phyloP scores from a whole-genome alignment of 2,329 filamentous ascomycete species.

The Aureobasidium leucospermi region DNA sequence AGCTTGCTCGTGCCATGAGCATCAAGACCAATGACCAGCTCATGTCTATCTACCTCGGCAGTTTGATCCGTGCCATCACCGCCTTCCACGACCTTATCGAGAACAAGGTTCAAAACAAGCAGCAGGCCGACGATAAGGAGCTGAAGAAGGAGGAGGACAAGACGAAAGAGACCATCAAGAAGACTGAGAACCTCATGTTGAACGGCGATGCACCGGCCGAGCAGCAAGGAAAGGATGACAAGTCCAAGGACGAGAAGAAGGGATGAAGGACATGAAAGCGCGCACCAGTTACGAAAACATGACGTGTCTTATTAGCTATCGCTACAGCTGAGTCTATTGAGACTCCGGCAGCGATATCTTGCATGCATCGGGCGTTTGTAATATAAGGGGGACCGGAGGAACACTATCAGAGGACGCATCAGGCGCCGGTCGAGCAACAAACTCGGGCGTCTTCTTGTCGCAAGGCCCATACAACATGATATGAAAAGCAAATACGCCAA shows the following conservation, averaged over 20 bases:
- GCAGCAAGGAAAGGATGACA: constrained; percentile 35
- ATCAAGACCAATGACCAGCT: constrained; percentile 99
- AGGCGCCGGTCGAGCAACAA: neutral
- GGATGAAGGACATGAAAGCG: constrained; percentile 14
- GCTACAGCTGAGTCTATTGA: neutral
- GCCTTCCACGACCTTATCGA: constrained; percentile 99
- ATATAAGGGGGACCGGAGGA: neutral
- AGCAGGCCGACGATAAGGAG: constrained; percentile 94
- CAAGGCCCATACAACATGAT: constrained; percentile 6
- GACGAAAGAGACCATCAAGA: constrained; percentile 45
- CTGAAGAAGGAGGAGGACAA: constrained; percentile 61
- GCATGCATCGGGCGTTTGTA: constrained; percentile 12
- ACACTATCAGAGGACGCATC: constrained; percentile 2
- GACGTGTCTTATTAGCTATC: neutral
- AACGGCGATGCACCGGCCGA: constrained; percentile 47
- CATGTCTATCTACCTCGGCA: constrained; percentile 96
- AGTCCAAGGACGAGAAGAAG: constrained; percentile 47
- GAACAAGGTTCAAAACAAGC: constrained; percentile 99
- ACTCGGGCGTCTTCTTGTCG: neutral
- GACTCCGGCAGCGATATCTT: neutral
- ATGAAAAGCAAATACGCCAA: constrained; percentile 5
- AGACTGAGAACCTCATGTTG: constrained; percentile 56
- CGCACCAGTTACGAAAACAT: neutral
- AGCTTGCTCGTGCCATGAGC: constrained; percentile 93
- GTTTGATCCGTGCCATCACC: constrained; percentile 92